Evolutionary conservation across 2,329 filamentous ascomycete genomes (phyloP).

Genomic region (Hortaea werneckii): DNA sequence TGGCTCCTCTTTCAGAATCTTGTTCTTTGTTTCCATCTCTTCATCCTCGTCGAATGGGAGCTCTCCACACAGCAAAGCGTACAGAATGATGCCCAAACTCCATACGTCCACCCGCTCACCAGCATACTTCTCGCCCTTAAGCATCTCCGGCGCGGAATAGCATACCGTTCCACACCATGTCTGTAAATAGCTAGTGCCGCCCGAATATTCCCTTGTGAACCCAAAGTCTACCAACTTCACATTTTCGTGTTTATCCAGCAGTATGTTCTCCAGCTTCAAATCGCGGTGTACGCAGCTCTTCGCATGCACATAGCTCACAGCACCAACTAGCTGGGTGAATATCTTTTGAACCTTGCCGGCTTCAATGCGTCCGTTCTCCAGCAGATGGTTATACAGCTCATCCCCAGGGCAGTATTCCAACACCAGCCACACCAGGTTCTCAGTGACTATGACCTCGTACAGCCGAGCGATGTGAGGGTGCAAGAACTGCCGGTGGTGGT

Average conservation of each 20-base stretch:
- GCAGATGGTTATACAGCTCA: slow-evolving; percentile 92
- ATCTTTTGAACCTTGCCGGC: slow-evolving; percentile 86
- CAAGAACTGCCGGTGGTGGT: slow-evolving; percentile 95
- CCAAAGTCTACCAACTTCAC: slow-evolving; percentile 98
- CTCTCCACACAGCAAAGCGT: slow-evolving; percentile 71
- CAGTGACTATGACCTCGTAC: slow-evolving; percentile 97
- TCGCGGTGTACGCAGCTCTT: slow-evolving; percentile 95
- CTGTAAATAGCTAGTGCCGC: slow-evolving; percentile 85
- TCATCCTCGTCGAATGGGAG: slow-evolving; percentile 96
- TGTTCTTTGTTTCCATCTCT: slow-evolving; percentile 75
- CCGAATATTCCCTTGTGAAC: slow-evolving; percentile 95
- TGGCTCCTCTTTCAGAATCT: slow-evolving; percentile 78
- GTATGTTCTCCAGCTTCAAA: slow-evolving; percentile 90
- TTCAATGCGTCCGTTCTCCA: slow-evolving; percentile 74
- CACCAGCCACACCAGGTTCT: slow-evolving; percentile 91
- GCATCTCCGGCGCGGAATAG: slow-evolving; percentile 96
- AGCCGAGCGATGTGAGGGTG: slow-evolving; percentile 95
- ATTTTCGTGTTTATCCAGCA: slow-evolving; percentile 92
- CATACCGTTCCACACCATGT: slow-evolving; percentile 97
- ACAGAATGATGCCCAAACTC: slow-evolving; percentile 78
- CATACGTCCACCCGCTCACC: slow-evolving; percentile 97
- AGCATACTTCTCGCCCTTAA: slow-evolving; percentile 95
- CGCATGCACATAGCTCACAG: slow-evolving; percentile 88
- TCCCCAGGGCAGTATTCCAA: slow-evolving; percentile 95
- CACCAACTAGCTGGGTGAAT: slow-evolving; percentile 89